Conservation (phyloP, 176 grass and related monocot genomes). For the Eragrostis nindensis region DNA sequence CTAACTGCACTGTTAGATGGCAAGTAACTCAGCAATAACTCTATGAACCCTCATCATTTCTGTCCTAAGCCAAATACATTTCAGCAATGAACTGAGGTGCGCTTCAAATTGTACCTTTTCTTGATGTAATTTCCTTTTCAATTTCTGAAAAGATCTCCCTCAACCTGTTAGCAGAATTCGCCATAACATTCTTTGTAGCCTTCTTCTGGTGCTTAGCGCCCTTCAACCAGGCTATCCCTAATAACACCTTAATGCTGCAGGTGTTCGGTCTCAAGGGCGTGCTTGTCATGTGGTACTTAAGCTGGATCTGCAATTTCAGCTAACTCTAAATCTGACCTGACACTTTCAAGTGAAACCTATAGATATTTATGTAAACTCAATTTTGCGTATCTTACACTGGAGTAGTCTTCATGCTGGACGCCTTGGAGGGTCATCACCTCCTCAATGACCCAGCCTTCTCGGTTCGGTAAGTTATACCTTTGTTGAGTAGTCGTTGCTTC, state of each 20-base stretch:
- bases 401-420: constrained; percentile 61
- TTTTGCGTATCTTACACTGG: constrained; percentile 61
- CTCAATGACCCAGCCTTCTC: constrained; percentile 78
- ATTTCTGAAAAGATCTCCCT: constrained; percentile 70
- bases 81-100: constrained; percentile 6
- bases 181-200: constrained; percentile 68
- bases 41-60: background rate
- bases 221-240: constrained; percentile 89
- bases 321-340: constrained; percentile 5
- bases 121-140: constrained; percentile 67
- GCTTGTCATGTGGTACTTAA: constrained; percentile 89
- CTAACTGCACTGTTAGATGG: background rate
- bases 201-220: constrained; percentile 74
- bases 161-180: constrained; percentile 56
- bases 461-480: constrained; percentile 63
- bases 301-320: constrained; percentile 69
- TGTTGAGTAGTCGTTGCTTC: constrained; percentile 71
- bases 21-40: too few relatives aligned
- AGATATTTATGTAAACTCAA: constrained; percentile 12
- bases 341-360: constrained; percentile 33
- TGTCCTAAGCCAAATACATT: background rate
- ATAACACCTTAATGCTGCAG: constrained; percentile 66
- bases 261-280: constrained; percentile 54
- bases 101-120: constrained; percentile 49
- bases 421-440: constrained; percentile 80